Base-by-base conservation (phyloP, 441 rosid genomes). In the Euphorbia celastroides region DNA sequence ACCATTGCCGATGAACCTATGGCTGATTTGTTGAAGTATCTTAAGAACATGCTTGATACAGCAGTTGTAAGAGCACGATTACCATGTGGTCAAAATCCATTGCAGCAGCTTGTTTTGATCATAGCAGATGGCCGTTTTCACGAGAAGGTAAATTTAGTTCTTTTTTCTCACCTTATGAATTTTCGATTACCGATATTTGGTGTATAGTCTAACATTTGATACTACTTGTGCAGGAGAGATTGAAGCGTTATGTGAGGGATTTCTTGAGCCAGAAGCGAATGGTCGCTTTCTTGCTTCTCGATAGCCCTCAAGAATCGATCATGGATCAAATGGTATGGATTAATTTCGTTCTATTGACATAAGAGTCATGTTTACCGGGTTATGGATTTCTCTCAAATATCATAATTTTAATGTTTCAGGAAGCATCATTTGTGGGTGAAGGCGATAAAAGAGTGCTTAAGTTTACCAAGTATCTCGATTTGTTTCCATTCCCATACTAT, bases 121-220 rank as follows among this genome's bases (percentile, higher is more conserved):
- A 90, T 95, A 7, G 98, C 90, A 0, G 99, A 92, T 72, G 98
- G 99, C 16, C 88, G 88, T 65, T 88, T 95, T 78, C 92, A 90
- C 59, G 99, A 95, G 74, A 87, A 92, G 84, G 98, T 90, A 80
- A 41, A 7, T 7, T 52, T 54, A 8, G 28, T 60, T 25, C 66
- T 36, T 30, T n/a, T n/a, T n/a, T n/a, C n/a, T n/a, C n/a, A n/a
- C n/a, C n/a, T n/a, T n/a, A n/a, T n/a, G n/a, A n/a, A n/a, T n/a
- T n/a, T n/a, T n/a, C n/a, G n/a, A n/a, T n/a, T n/a, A n/a, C n/a
- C n/a, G n/a, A n/a, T n/a, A n/a, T n/a, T n/a, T n/a, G n/a, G n/a
- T n/a, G n/a, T n/a, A n/a, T n/a, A n/a, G n/a, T n/a, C n/a, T 34
- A 51, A 41, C 36, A 44, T 31, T 60, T 23, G 6, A 17, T 22